phyloP scores from a whole-genome alignment of 192 early-diverging fungal genomes.

The Coemansia sp. region DNA sequence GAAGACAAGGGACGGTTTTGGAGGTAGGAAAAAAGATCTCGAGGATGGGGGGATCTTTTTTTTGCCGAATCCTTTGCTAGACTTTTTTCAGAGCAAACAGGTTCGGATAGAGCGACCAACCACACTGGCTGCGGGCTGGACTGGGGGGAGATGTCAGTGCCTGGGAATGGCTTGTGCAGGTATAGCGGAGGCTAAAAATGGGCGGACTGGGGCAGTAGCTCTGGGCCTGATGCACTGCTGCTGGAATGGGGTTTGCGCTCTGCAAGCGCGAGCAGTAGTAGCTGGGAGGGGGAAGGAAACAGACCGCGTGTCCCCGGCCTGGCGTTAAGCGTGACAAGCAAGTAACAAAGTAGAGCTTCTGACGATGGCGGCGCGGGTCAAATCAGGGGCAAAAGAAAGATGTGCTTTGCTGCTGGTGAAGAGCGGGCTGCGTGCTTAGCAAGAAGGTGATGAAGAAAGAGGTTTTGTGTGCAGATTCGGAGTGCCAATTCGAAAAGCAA shows the following conservation, averaged over 20 bases:
- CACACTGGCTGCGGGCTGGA: constrained; percentile 1
- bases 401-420: not conserved
- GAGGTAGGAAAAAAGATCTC: not conserved
- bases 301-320: not conserved
- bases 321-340: too few relatives aligned
- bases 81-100: not conserved
- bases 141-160: not conserved
- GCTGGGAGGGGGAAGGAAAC: not conserved
- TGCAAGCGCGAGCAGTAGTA: not conserved
- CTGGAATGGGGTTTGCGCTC: too few relatives aligned
- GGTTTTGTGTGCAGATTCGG: not conserved
- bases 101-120: constrained; percentile 6
- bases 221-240: too few relatives aligned
- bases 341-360: too few relatives aligned
- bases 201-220: not conserved
- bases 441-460: not conserved
- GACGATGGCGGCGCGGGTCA: too few relatives aligned
- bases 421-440: too few relatives aligned
- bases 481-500: constrained; percentile 1
- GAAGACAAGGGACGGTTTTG: not conserved
- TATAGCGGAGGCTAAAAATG: not conserved
- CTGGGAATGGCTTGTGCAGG: not conserved
- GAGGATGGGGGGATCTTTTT: not conserved
- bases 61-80: not conserved
- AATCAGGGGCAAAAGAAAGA: too few relatives aligned